Conservation (phyloP, 2,329 filamentous ascomycete species). For the Madurella mycetomatis region DNA sequence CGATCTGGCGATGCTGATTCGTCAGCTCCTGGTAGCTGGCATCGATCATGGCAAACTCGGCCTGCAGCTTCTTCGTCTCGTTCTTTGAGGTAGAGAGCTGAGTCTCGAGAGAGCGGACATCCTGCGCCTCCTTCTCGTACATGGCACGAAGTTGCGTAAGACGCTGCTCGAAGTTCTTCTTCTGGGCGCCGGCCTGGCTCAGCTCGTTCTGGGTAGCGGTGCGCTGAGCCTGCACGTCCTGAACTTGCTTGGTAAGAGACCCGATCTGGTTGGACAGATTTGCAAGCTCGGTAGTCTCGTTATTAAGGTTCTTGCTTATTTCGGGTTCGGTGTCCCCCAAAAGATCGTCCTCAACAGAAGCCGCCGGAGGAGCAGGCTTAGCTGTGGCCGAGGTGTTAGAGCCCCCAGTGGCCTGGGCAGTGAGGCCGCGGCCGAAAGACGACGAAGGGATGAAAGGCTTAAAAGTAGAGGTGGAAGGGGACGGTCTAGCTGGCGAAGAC, state of each 20-base stretch:
- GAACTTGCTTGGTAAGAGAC: slow-evolving; percentile 87
- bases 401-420: slow-evolving; percentile 70
- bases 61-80: slow-evolving; percentile 79
- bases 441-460: slow-evolving; percentile 92
- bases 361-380: slow-evolving; percentile 26
- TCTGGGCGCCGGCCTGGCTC: slow-evolving; percentile 76
- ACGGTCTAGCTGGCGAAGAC: slow-evolving; percentile 51
- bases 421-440: slow-evolving; percentile 80
- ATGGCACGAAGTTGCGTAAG: slow-evolving; percentile 79
- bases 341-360: slow-evolving; percentile 64
- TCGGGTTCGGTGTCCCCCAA: slow-evolving; percentile 88
- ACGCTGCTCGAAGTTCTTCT: slow-evolving; percentile 86
- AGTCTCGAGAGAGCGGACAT: slow-evolving; percentile 79
- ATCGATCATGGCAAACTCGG: slow-evolving; percentile 79
- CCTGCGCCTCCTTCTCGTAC: slow-evolving; percentile 90
- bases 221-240: slow-evolving; percentile 82
- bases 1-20: slow-evolving; percentile 72
- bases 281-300: slow-evolving; percentile 86
- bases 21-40: slow-evolving; percentile 76
- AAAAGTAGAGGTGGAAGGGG: slow-evolving; percentile 55
- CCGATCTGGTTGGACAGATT: slow-evolving; percentile 96
- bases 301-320: slow-evolving; percentile 79
- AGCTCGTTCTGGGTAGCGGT: slow-evolving; percentile 75
- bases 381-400: slow-evolving; percentile 42
- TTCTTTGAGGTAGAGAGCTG: slow-evolving; percentile 70